A percentile compares a stretch with the other conserved stretches of the same genome.
Conservation (phyloP, 2,329 filamentous ascomycete genomes). For the Blastomyces gilchristii region DNA sequence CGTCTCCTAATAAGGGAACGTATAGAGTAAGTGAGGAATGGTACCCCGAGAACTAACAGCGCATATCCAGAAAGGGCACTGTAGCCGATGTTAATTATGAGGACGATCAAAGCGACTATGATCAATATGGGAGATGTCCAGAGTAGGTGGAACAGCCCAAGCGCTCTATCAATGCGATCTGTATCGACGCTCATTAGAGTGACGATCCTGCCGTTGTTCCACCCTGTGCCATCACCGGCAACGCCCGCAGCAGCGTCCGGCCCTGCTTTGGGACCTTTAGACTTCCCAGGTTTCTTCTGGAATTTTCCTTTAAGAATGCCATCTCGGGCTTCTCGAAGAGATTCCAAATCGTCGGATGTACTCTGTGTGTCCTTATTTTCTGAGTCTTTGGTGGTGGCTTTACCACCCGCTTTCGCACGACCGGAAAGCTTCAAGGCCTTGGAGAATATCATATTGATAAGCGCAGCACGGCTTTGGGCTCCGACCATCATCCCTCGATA, state of each 20-base stretch:
- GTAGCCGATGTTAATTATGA: constrained; percentile 80
- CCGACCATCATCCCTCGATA: constrained; percentile 88
- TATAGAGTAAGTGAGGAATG: constrained; percentile 66
- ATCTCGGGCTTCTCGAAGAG: constrained; percentile 36
- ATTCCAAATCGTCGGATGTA: constrained; percentile 34
- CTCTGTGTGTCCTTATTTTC: constrained; percentile 30
- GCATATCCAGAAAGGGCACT: constrained; percentile 82
- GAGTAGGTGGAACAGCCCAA: constrained; percentile 77
- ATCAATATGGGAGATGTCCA: constrained; percentile 80
- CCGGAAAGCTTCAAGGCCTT: constrained; percentile 86
- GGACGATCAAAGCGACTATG: constrained; percentile 65
- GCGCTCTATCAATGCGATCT: constrained; percentile 81
- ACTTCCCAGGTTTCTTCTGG: constrained; percentile 28
- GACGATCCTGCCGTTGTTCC: constrained; percentile 85
- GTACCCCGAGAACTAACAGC: constrained; percentile 67
- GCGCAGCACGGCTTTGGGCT: constrained; percentile 66
- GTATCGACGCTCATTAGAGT: constrained; percentile 95
- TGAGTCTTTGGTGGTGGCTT: constrained; percentile 32
- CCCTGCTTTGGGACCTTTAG: constrained; percentile 29
- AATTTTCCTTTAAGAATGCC: constrained; percentile 27
- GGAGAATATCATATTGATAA: constrained; percentile 82
- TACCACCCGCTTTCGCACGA: constrained; percentile 73
- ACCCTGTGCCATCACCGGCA: constrained; percentile 64
- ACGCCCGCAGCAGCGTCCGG: constrained; percentile 40
- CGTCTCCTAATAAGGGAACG: constrained; percentile 65